These are phyloP conservation scores for Cordyceps cicadae DNA, from an alignment of 2,329 filamentous ascomycete species.

Conservation along the genomic window DNA sequence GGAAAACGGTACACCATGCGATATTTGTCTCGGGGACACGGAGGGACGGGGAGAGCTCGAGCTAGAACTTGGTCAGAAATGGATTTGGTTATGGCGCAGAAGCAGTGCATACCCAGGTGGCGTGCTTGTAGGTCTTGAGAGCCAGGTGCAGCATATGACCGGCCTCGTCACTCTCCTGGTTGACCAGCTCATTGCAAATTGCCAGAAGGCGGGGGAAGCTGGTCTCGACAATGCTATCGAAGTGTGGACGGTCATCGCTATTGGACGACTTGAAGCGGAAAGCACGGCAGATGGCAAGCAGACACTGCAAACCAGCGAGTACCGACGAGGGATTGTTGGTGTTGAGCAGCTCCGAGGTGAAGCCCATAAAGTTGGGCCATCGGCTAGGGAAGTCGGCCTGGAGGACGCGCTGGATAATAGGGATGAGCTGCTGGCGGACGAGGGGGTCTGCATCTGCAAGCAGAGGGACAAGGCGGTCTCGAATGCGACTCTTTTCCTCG, in stretches of 20 bases:
- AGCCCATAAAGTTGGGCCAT: constrained; percentile 92
- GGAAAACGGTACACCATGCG: constrained; percentile 92
- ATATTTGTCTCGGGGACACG: constrained; percentile 77
- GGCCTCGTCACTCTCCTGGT: constrained; percentile 86
- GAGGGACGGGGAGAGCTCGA: constrained; percentile 73
- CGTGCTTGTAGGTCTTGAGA: constrained; percentile 96
- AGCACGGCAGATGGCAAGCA: constrained; percentile 88
- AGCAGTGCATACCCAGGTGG: constrained; percentile 65
- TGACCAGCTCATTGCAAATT: constrained; percentile 82
- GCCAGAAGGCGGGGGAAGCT: constrained; percentile 81
- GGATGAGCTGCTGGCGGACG: constrained; percentile 86
- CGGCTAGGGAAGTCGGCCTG: constrained; percentile 89
- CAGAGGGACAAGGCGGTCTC: constrained; percentile 80
- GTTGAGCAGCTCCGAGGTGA: constrained; percentile 80
- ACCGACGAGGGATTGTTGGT: constrained; percentile 80
- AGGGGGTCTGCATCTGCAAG: constrained; percentile 72
- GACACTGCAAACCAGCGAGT: constrained; percentile 86
- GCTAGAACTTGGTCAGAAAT: constrained; percentile 40
- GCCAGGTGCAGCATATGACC: constrained; percentile 94
- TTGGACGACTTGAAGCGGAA: constrained; percentile 86
- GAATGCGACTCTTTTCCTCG: constrained; percentile 78
- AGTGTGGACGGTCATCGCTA: constrained; percentile 68
- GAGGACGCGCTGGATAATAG: constrained; percentile 90
- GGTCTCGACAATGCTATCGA: constrained; percentile 87
- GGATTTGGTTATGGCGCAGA: not conserved